Percentiles rank a stretch among this genome's conserved stretches.
Conservation (phyloP, 257 asterid genomes). For the Cinchona pubescens region DNA sequence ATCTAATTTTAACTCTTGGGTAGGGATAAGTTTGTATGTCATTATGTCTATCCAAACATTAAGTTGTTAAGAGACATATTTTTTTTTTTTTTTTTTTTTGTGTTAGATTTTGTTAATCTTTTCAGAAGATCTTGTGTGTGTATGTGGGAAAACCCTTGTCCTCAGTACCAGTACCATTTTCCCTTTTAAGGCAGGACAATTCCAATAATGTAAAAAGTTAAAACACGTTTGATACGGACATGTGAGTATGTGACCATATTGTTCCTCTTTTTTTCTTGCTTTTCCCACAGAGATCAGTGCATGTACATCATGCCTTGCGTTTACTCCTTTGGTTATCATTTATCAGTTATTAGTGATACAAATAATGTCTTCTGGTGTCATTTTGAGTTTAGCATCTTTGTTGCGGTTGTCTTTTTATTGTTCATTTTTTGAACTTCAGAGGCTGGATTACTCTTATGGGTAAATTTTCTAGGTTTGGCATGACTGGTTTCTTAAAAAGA, state of each 20-base stretch:
- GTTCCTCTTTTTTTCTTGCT: conserved; percentile 10
- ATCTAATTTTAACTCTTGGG: not conserved
- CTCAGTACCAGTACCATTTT: not conserved
- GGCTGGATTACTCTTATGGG: not conserved
- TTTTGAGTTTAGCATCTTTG: not conserved
- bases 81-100: conserved; percentile 19
- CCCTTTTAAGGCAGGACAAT: conserved; percentile 18
- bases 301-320: conserved; percentile 31
- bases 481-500: not conserved
- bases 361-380: conserved; percentile 15
- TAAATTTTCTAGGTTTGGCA: not conserved
- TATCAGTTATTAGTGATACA: conserved; percentile 36
- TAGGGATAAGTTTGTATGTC: conserved; percentile 23
- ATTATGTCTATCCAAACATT: conserved; percentile 4
- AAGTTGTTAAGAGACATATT: conserved; percentile 18
- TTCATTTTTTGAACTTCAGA: not conserved
- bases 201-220: conserved; percentile 40
- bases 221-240: conserved; percentile 23
- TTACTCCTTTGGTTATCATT: conserved; percentile 13
- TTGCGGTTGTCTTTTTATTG: not conserved
- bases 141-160: not conserved
- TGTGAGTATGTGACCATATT: conserved; percentile 43
- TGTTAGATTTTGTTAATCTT: conserved; percentile 35
- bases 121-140: not conserved
- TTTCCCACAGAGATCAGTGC: conserved; percentile 29